phyloP scores from a whole-genome alignment of 2,329 filamentous ascomycete species.

The Thermothelomyces thermophilus region DNA sequence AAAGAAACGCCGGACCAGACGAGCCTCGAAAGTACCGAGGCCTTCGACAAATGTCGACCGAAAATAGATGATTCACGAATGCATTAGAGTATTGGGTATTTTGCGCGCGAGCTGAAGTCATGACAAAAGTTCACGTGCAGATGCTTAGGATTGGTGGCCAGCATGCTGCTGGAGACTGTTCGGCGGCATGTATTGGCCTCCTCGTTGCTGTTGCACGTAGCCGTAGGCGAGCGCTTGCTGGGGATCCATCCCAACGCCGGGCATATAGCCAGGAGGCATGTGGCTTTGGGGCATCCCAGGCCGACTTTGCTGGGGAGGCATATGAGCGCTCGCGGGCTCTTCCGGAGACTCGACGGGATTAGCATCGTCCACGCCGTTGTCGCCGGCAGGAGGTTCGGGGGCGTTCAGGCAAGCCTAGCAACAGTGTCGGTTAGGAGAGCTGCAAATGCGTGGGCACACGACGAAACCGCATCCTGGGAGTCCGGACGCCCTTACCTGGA shows the following conservation, averaged over 20 bases:
- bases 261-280: constrained; percentile 59
- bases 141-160: constrained; percentile 64
- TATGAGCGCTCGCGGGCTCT: constrained; percentile 70
- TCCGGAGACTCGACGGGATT: constrained; percentile 85
- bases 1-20: constrained; percentile 39
- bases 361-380: constrained; percentile 71
- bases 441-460: neutral
- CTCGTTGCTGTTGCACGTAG: constrained; percentile 70
- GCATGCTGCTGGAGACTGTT: constrained; percentile 75
- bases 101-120: constrained; percentile 35
- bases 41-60: constrained; percentile 29
- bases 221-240: constrained; percentile 77
- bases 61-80: constrained; percentile 37
- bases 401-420: constrained; percentile 88
- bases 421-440: constrained; percentile 17
- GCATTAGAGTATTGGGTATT: constrained; percentile 54
- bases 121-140: constrained; percentile 25
- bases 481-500: constrained; percentile 73
- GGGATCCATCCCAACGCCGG: constrained; percentile 62
- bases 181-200: constrained; percentile 75
- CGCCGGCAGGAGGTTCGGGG: constrained; percentile 77
- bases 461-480: neutral
- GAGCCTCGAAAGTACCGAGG: constrained; percentile 35
- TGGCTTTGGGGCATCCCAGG: constrained; percentile 62
- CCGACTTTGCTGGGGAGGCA: constrained; percentile 58